phyloP scores from a whole-genome alignment of 192 early-diverging fungal genomes.

The Gigaspora rosea region DNA sequence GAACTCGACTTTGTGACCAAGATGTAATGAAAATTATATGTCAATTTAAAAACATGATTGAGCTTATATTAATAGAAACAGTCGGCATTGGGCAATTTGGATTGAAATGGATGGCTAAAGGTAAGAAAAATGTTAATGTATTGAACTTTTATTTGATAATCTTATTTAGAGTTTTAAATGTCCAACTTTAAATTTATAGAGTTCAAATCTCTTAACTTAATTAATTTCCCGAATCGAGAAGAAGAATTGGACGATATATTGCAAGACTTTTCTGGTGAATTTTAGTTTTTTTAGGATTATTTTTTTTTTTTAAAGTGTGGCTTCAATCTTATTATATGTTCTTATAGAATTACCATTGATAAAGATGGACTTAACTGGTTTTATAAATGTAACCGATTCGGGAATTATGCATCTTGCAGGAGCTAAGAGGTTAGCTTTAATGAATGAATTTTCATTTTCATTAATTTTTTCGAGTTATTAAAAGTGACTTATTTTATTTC shows the following conservation, averaged over 20 bases:
- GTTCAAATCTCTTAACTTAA: background rate
- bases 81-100: background rate
- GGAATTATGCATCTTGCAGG: background rate
- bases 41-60: background rate
- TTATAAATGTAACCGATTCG: background rate
- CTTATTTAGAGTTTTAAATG: background rate
- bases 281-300: background rate
- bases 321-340: background rate
- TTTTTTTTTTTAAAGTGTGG: background rate
- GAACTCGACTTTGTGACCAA: background rate
- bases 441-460: background rate
- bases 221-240: conserved; percentile 3
- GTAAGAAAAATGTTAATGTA: background rate
- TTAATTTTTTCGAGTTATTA: background rate
- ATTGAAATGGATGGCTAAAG: conserved; percentile 15
- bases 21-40: conserved; percentile 13
- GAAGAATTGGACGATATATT: conserved; percentile 4
- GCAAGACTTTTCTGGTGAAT: conserved; percentile 3
- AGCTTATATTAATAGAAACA: background rate
- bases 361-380: background rate
- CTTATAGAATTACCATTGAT: background rate
- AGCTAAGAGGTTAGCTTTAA: background rate
- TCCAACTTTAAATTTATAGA: background rate
- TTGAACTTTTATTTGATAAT: background rate
- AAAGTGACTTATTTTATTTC: background rate